These are phyloP conservation scores for Sporothrix brunneoviolacea DNA, from an alignment of 2,329 filamentous ascomycete genomes.

Conservation along the genomic window DNA sequence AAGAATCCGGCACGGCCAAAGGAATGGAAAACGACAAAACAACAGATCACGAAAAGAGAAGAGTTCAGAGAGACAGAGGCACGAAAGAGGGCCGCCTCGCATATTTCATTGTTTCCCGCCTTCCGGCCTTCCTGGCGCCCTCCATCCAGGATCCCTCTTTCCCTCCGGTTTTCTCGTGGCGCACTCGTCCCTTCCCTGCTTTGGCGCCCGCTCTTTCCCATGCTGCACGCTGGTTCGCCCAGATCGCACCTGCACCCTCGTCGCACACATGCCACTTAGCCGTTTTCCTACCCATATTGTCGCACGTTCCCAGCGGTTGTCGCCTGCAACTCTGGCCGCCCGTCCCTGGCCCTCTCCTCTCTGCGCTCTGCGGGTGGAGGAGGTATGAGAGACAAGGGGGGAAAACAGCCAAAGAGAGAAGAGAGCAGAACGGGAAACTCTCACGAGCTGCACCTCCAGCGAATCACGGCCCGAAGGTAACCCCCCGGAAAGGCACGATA, in stretches of 20 bases:
- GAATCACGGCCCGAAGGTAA: slow-evolving; percentile 1
- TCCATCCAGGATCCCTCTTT: not conserved
- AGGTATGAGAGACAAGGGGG: too few species aligned
- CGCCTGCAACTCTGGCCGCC: not conserved
- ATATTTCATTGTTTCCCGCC: slow-evolving; percentile 7
- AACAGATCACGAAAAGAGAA: not conserved
- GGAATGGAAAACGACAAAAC: not conserved
- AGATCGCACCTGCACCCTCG: not conserved
- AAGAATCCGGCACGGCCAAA: not conserved
- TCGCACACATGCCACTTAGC: not conserved
- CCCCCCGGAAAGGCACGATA: not conserved
- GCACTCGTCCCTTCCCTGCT: not conserved
- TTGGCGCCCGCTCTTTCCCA: slow-evolving; percentile 8
- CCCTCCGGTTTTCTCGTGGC: not conserved
- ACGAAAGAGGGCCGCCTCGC: not conserved
- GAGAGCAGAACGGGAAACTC: not conserved
- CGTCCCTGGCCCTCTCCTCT: not conserved
- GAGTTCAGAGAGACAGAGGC: not conserved
- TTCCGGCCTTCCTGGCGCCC: not conserved
- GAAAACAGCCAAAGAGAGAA: not conserved
- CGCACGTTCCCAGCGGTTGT: too few species aligned
- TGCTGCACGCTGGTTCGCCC: not conserved
- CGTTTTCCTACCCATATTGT: too few species aligned
- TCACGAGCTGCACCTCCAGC: not conserved
- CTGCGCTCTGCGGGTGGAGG: too few species aligned